Conservation (phyloP, 495 filamentous ascomycete genomes). For the Penicillium samsonianum region DNA sequence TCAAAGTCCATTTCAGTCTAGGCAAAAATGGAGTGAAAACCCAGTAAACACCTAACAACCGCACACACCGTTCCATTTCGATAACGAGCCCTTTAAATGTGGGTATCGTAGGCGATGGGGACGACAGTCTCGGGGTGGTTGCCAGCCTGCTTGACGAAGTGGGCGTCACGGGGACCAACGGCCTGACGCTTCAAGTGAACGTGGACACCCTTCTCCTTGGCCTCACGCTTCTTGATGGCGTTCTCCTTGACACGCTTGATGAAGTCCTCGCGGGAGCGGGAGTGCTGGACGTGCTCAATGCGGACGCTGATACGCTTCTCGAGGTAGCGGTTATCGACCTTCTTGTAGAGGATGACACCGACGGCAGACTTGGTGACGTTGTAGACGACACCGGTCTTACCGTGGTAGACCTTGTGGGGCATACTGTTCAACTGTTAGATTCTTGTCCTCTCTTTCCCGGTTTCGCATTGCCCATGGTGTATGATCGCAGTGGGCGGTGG, state of each 20-base stretch:
- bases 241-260: conserved; percentile 95
- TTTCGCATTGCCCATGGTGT: conserved; percentile 6
- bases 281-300: conserved; percentile 93
- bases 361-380: conserved; percentile 95
- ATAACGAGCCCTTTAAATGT: conserved; percentile 69
- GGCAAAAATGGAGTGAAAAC: conserved; percentile 38
- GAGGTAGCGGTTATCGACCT: conserved; percentile 95
- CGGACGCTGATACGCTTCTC: conserved; percentile 99
- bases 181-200: conserved; percentile 92
- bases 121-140: conserved; percentile 87
- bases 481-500: conserved; percentile 6
- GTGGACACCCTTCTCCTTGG: conserved; percentile 83
- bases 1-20: conserved; percentile 37
- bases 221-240: conserved; percentile 84
- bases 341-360: conserved; percentile 98
- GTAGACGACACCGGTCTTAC: conserved; percentile 97
- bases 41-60: conserved; percentile 49
- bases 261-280: conserved; percentile 93
- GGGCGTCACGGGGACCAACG: conserved; percentile 71
- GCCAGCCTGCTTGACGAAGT: conserved; percentile 72
- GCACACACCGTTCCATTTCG: conserved; percentile 41
- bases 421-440: conserved; percentile 61
- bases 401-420: conserved; percentile 99
- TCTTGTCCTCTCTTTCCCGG: conserved; percentile 16
- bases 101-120: conserved; percentile 95